phyloP scores from a whole-genome alignment of 345 rosid species.

The Diplotaxis tenuifolia region DNA sequence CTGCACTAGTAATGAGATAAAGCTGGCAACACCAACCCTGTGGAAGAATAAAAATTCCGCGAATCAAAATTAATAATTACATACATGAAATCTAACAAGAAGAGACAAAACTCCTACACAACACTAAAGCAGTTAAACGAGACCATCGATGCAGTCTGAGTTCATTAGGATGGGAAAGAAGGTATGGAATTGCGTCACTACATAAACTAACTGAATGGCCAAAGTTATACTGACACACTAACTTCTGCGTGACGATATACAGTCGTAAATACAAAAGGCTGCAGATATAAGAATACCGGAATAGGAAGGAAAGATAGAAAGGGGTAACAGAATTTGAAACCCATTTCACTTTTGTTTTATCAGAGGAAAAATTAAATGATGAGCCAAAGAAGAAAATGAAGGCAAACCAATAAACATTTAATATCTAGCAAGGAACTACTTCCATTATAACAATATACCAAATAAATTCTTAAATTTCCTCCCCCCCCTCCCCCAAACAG shows the following conservation, averaged over 20 bases:
- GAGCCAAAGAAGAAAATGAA: conserved; percentile 7
- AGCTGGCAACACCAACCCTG: conserved; percentile 97
- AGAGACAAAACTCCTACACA: neutral
- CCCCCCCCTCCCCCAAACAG: neutral
- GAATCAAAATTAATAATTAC: conserved; percentile 12
- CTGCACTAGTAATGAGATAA: conserved; percentile 75
- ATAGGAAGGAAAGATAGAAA: conserved; percentile 1
- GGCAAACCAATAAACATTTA: neutral
- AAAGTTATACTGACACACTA: neutral
- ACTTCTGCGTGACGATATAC: conserved; percentile 1
- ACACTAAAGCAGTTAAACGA: neutral
- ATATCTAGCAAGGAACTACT: neutral
- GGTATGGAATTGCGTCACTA: neutral
- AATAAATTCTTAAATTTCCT: neutral
- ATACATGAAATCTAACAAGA: neutral
- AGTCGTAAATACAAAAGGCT: neutral
- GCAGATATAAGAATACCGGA: conserved; percentile 3
- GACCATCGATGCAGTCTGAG: neutral
- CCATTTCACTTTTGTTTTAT: neutral
- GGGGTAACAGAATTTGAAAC: neutral
- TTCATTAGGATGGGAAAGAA: neutral
- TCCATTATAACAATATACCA: neutral
- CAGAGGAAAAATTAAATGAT: neutral
- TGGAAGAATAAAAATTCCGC: conserved; percentile 13
- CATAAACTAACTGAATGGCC: neutral